A percentile compares a stretch with the other conserved stretches of the same genome.
These are phyloP conservation scores for Fusarium nisikadoi DNA, from an alignment of 2,329 filamentous ascomycete genomes.

Conservation along the genomic window DNA sequence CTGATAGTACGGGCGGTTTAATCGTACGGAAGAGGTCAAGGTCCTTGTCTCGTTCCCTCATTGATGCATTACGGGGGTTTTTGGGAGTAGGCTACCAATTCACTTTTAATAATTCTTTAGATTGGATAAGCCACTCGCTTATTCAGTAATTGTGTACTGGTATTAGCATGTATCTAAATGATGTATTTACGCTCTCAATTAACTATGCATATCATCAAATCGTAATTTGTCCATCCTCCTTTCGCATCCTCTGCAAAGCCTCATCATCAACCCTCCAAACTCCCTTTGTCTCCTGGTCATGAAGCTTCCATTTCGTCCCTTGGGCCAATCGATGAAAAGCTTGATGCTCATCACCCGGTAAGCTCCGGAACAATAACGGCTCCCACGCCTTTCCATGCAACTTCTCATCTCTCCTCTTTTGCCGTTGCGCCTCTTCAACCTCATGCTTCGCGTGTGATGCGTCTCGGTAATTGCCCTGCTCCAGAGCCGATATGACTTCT, in stretches of 20 bases:
- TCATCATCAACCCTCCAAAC: slow-evolving; percentile 33
- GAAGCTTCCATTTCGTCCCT: slow-evolving; percentile 19
- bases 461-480: slow-evolving; percentile 77
- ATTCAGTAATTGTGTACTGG: background rate
- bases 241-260: background rate
- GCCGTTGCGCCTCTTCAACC: slow-evolving; percentile 84
- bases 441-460: slow-evolving; percentile 78
- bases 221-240: background rate
- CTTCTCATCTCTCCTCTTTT: slow-evolving; percentile 75
- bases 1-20: background rate
- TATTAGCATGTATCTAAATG: accelerated
- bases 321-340: slow-evolving; percentile 20
- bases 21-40: background rate
- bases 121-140: background rate
- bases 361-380: slow-evolving; percentile 24
- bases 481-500: slow-evolving; percentile 78
- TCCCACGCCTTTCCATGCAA: slow-evolving; percentile 49
- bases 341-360: background rate
- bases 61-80: background rate
- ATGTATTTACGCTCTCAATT: background rate
- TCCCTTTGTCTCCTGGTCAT: slow-evolving; percentile 28
- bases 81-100: too few relatives aligned
- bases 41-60: background rate
- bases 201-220: background rate
- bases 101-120: background rate